phyloP scores from a whole-genome alignment of 2,329 filamentous ascomycete species.

The Ophiostoma angusticollis region DNA sequence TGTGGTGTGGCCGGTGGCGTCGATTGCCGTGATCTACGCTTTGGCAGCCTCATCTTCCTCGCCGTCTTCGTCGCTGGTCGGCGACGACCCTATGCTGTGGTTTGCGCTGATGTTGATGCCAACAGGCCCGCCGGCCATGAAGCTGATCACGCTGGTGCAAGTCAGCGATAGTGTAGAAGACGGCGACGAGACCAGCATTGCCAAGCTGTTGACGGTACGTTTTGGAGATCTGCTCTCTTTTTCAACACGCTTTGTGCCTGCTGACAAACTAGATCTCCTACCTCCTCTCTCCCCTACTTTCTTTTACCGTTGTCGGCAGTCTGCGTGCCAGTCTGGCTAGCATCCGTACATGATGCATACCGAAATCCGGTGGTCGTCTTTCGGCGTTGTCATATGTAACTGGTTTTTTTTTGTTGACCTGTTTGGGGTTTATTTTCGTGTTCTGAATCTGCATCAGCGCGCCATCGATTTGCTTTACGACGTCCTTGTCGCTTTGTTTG shows the following conservation, averaged over 20 bases:
- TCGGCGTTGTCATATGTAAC: neutral
- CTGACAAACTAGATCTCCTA: slow-evolving; percentile 21
- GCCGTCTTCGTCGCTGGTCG: slow-evolving; percentile 37
- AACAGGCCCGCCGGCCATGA: slow-evolving; percentile 33
- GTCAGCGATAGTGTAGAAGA: slow-evolving; percentile 27
- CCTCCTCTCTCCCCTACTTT: slow-evolving; percentile 24
- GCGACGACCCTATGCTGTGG: slow-evolving; percentile 50
- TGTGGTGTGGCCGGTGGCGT: slow-evolving; percentile 45
- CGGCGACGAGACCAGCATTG: slow-evolving; percentile 29
- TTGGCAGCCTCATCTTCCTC: too few species aligned
- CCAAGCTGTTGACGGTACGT: slow-evolving; percentile 30
- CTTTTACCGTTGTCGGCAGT: slow-evolving; percentile 24
- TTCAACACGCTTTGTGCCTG: neutral
- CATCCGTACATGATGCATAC: slow-evolving; percentile 1
- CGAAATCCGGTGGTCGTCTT: neutral
- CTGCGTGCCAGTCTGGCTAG: slow-evolving; percentile 21
- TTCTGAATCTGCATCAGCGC: too few species aligned
- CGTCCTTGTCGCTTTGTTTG: too few species aligned
- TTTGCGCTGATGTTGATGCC: slow-evolving; percentile 42
- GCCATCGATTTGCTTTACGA: too few species aligned
- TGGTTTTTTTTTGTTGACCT: neutral
- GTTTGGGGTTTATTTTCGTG: too few species aligned
- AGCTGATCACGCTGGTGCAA: slow-evolving; percentile 32
- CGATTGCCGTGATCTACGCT: slow-evolving; percentile 40
- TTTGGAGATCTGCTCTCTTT: too few species aligned